Evolutionary conservation across 1,139 yeast genomes (phyloP).

Genomic region (Debaryomyces sp.): DNA sequence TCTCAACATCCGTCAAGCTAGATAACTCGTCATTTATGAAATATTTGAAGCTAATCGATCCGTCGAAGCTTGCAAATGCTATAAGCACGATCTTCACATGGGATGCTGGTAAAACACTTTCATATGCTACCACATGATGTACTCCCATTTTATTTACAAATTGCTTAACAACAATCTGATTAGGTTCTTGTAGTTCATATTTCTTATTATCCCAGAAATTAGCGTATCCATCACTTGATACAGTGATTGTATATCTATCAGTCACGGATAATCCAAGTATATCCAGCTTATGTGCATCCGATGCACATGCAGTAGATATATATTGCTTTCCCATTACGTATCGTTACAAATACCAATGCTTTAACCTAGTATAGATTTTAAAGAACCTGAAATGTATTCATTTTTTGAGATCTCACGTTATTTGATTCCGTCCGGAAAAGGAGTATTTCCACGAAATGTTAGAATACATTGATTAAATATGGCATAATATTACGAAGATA

Average conservation of each 20-base stretch:
- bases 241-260: slow-evolving; percentile 71
- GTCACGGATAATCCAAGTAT: slow-evolving; percentile 67
- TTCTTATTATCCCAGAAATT: slow-evolving; percentile 74
- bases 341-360: neutral
- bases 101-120: slow-evolving; percentile 50
- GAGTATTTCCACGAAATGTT: neutral
- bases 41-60: slow-evolving; percentile 49
- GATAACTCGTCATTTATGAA: slow-evolving; percentile 36
- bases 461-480: neutral
- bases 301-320: slow-evolving; percentile 65
- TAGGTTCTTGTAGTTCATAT: slow-evolving; percentile 53
- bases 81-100: slow-evolving; percentile 46
- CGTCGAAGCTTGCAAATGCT: slow-evolving; percentile 65
- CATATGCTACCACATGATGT: slow-evolving; percentile 74
- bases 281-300: slow-evolving; percentile 77
- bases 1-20: slow-evolving; percentile 26
- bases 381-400: neutral
- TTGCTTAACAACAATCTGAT: slow-evolving; percentile 37
- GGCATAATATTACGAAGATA: neutral
- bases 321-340: slow-evolving; percentile 62
- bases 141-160: slow-evolving; percentile 62
- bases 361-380: neutral
- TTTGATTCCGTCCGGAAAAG: neutral
- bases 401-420: neutral
- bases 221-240: slow-evolving; percentile 84